phyloP scores from a whole-genome alignment of 768 basidiomycete species.

The Boletus reticuloceps region DNA sequence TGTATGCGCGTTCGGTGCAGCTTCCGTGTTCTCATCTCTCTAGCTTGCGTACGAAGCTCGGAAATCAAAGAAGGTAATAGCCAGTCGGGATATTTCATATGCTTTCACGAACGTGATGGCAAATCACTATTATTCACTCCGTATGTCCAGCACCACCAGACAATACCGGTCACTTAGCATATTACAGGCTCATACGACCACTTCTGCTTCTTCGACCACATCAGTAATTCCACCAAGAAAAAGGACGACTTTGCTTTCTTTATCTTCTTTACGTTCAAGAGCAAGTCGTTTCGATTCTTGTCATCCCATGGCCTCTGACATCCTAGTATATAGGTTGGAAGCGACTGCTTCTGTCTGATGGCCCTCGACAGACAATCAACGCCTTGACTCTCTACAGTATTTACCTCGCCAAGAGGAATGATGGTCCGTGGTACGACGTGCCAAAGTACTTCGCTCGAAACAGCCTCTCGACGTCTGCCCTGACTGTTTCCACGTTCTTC shows the following conservation, averaged over 20 bases:
- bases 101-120: slow-evolving; percentile 98
- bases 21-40: slow-evolving; percentile 8
- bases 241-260: slow-evolving; percentile 99
- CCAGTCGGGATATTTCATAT: slow-evolving; percentile 94
- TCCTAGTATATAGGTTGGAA: slow-evolving; percentile 63
- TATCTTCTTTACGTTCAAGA: slow-evolving; percentile 99
- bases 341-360: slow-evolving; percentile 86
- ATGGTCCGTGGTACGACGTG: slow-evolving; percentile 63
- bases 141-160: slow-evolving; percentile 45
- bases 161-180: not conserved
- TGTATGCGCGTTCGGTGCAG: slow-evolving; percentile 21
- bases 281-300: slow-evolving; percentile 41
- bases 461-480: slow-evolving; percentile 71
- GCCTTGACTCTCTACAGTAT: slow-evolving; percentile 95
- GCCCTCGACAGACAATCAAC: slow-evolving; percentile 96
- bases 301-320: not conserved
- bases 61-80: slow-evolving; percentile 92
- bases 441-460: slow-evolving; percentile 79
- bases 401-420: slow-evolving; percentile 54
- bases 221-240: slow-evolving; percentile 91
- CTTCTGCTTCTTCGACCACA: slow-evolving; percentile 98
- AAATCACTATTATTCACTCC: slow-evolving; percentile 93
- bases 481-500: slow-evolving; percentile 88
- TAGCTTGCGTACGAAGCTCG: slow-evolving; percentile 89
- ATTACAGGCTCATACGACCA: slow-evolving; percentile 86